Base-by-base conservation (phyloP, 169 alveolate species). In the Plasmodium gonderi region DNA sequence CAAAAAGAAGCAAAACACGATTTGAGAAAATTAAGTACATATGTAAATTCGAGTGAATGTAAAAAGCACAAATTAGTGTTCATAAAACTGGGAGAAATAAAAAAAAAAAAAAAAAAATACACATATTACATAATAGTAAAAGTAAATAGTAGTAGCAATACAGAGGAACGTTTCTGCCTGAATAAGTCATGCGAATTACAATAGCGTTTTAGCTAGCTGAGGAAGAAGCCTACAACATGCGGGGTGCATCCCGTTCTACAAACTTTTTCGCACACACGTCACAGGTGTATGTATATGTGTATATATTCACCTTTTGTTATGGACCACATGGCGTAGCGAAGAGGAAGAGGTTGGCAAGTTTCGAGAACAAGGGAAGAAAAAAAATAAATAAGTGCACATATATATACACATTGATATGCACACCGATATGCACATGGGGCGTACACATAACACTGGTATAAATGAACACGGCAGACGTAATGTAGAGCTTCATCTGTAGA, bases 1-100 rank as follows among this genome's bases (percentile, higher is more conserved):
- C 64, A 82, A 82, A 47, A 82, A 82, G 76, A 82, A 82, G 75
- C 92, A 82, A 45, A 82, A 82, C 47, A 82, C 82, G 29, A 82
- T 82, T 68, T 82, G 60, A 82, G 17, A 33, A 40, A 14, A 29
- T 14, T 36, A 54, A n/a, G 45, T 26, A 26, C 33, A n/a, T 36
- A 20, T 20, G 49, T 29, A 68, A 65, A 26, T n/a, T 26, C 9
- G 42, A 31, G 40, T 9, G n/a, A n/a, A n/a, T n/a, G n/a, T n/a
- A 12, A 1, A 60, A 3, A n/a, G n/a, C 29, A 12, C 67, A 81
- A 67, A 81, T 38, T 40, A 75, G 60, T 0, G 65, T 2, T 33
- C 12, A 6, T 9, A 17, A 60, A 60, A 60, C 11, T 14, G n/a
- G 54, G 54, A 7, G 54, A 44, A 44, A 44, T 31, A 68, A 26